These are phyloP conservation scores for Chaetomiaceae sp. DNA, from an alignment of 2,329 filamentous ascomycete species.

Conservation along the genomic window DNA sequence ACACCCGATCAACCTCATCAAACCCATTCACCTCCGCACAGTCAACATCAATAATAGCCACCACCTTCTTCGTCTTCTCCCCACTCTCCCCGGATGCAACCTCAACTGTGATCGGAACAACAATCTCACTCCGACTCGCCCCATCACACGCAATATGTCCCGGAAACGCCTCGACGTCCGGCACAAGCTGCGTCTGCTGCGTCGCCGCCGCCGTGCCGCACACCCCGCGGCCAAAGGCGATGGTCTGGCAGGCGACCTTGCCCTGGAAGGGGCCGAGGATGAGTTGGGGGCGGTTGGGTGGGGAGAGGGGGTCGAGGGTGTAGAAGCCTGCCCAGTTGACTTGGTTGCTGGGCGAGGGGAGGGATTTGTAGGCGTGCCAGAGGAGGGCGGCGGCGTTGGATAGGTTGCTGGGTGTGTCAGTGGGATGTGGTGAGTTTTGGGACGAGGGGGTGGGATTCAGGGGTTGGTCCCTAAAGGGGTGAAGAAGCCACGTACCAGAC, in stretches of 20 bases:
- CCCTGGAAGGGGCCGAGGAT: slow-evolving; percentile 79
- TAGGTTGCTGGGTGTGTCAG: slow-evolving; percentile 58
- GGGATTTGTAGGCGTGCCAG: slow-evolving; percentile 74
- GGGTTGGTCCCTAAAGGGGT: background rate
- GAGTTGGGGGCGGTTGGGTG: slow-evolving; percentile 44
- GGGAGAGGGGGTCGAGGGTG: slow-evolving; percentile 50
- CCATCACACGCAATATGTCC: slow-evolving; percentile 81
- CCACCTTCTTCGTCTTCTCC: slow-evolving; percentile 21
- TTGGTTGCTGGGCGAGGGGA: slow-evolving; percentile 58
- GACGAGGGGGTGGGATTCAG: background rate
- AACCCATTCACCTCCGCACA: slow-evolving; percentile 65
- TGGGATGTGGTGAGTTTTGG: background rate
- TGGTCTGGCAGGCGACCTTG: slow-evolving; percentile 75
- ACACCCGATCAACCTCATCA: slow-evolving; percentile 60
- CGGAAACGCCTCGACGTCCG: slow-evolving; percentile 68
- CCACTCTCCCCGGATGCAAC: background rate
- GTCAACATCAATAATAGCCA: slow-evolving; percentile 74
- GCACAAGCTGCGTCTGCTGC: slow-evolving; percentile 59
- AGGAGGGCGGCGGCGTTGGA: slow-evolving; percentile 70
- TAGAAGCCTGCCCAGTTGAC: slow-evolving; percentile 86
- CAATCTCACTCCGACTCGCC: slow-evolving; percentile 72
- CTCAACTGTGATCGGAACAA: slow-evolving; percentile 62
- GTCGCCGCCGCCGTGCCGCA: slow-evolving; percentile 66
- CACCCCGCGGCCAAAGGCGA: slow-evolving; percentile 68
- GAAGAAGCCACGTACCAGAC: slow-evolving; percentile 6